Base-by-base conservation (phyloP, 2,329 filamentous ascomycete species). In the Malbranchea cinnamomea region DNA sequence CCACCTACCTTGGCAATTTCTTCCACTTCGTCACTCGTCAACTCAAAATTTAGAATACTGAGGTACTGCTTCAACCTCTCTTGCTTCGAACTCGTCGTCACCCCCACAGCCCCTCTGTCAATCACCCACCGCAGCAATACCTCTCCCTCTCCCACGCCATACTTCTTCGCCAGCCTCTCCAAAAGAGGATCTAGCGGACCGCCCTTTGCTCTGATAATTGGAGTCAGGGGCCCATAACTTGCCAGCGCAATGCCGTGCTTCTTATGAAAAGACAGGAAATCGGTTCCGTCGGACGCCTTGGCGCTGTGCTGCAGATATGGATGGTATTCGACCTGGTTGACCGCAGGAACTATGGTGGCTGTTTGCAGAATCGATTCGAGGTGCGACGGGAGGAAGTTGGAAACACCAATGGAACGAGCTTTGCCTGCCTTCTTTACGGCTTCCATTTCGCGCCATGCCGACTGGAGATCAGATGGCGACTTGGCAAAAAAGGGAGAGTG, bases 81-180 rank as follows among this genome's bases (percentile, higher is more conserved):
- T 49, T 74, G 70, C 44, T 74, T 75, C 28, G 59, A 53, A 34
- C 64, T 71, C 2, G 71, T 76, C 4, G 70, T 74, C 34, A 77
- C 63, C 0, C 65, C 52, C 10, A 74, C 60, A 33, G 67, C 49
- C 14, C 68, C 69, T 41, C 71, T 68, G 39, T 76, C 70, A 29
- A 76, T 61, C 28, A 62, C 65, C 69, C 70, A 77, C 30, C 71
- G 53, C 32, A 76, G 43, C 29, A 61, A 50, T 31, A 75, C 63
- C 48, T 75, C 69, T 2, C 59, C 63, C 27, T 67, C 60, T 30
- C 48, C 60, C 25, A 74, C 71, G 1, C 59, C 67, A 44, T 76
- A 75, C 49, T 75, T 76, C 45, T 65, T 65, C n/a, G 65, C 59
- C 34, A 75, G 45, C 2, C 44, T 45, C 1, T 57, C 54, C 24